phyloP scores from a whole-genome alignment of 1,284 basidiomycete species.

The Boletus semigastroideus region DNA sequence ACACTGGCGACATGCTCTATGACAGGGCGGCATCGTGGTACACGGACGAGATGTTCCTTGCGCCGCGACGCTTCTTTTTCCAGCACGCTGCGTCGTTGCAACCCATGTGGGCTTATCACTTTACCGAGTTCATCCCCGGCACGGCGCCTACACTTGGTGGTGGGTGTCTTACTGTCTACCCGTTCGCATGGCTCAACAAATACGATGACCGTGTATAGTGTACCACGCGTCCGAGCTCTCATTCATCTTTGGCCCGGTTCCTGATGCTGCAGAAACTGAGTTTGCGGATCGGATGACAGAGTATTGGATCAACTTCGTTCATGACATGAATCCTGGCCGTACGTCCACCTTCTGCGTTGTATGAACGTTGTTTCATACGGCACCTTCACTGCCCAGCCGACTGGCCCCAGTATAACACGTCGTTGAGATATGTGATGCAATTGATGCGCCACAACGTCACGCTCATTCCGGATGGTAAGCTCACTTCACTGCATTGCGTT shows the following conservation, averaged over 20 bases:
- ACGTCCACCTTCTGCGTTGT: background rate
- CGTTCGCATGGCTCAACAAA: background rate
- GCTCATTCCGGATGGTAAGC: constrained; percentile 16
- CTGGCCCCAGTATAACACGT: constrained; percentile 18
- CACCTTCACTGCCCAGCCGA: constrained; percentile 1
- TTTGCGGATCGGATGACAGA: constrained; percentile 16
- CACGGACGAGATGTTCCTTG: constrained; percentile 55
- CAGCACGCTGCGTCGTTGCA: constrained; percentile 46
- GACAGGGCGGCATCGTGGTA: constrained; percentile 57
- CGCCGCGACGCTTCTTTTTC: constrained; percentile 49
- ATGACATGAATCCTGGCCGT: constrained; percentile 20
- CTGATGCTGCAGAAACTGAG: background rate
- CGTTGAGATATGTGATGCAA: constrained; percentile 17
- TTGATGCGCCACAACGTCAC: constrained; percentile 22
- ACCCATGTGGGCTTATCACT: constrained; percentile 54
- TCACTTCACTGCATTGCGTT: no score
- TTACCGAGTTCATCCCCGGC: constrained; percentile 56
- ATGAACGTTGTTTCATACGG: background rate
- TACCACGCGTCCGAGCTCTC: constrained; percentile 18
- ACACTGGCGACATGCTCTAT: constrained; percentile 58
- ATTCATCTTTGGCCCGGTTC: constrained; percentile 24
- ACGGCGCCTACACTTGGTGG: constrained; percentile 44
- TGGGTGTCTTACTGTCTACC: constrained; percentile 13
- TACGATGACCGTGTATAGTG: constrained; percentile 17
- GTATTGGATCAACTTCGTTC: constrained; percentile 26